Evolutionary conservation across 805 yeast genomes (phyloP).

Genomic region (Saccharomycopsis sp.): DNA sequence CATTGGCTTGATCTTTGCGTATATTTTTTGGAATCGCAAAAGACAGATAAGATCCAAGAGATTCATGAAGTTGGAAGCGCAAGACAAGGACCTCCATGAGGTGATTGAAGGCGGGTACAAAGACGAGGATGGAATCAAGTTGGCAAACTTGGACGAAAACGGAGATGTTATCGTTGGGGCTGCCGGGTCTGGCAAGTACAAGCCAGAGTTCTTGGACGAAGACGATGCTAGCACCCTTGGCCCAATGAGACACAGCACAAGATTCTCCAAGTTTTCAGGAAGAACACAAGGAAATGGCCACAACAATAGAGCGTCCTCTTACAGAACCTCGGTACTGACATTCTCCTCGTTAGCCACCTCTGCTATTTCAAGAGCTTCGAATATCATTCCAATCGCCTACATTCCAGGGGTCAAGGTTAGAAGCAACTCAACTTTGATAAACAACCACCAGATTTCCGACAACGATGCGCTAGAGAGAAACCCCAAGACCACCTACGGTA

Average conservation of each 20-base stretch:
- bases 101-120: conserved; percentile 6
- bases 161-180: background rate
- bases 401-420: conserved; percentile 86
- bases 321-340: conserved; percentile 12
- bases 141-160: background rate
- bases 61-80: conserved; percentile 16
- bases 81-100: conserved; percentile 17
- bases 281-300: too few relatives aligned
- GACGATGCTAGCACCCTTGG: conserved; percentile 3
- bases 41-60: conserved; percentile 16
- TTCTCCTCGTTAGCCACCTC: conserved; percentile 43
- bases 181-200: background rate
- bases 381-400: conserved; percentile 84
- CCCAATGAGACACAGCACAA: background rate
- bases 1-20: conserved; percentile 12
- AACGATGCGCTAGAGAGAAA: conserved; percentile 26
- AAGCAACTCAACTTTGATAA: conserved; percentile 29
- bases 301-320: conserved; percentile 8
- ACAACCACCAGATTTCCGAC: conserved; percentile 25
- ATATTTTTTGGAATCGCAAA: conserved; percentile 17
- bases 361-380: conserved; percentile 70
- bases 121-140: background rate
- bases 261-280: background rate
- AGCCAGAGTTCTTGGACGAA: background rate
- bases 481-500: conserved; percentile 32